Evolutionary conservation across 768 basidiomycete genomes (phyloP), one percentile per base, ranked within the genome.

Genomic region (Phanerochaete carnosa): DNA sequence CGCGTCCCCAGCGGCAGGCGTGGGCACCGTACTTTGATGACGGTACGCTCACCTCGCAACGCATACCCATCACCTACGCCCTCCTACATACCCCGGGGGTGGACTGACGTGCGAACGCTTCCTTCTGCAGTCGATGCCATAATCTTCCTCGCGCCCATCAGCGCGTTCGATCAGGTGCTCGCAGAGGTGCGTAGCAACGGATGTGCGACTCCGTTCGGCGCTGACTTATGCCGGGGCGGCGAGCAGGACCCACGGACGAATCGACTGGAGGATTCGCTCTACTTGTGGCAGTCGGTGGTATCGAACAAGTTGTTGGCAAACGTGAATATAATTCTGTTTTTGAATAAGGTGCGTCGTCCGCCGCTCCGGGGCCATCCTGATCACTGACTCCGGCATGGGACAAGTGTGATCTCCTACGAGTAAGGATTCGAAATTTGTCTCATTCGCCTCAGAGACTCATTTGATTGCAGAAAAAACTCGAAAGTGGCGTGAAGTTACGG

Each of bases 21-120:
- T 94, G 92, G 92, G 89, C 89, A 13, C 91, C 92, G 4, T 94
- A 92, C 73, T 94, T 94, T 64, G 88, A 92, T 66, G 87, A 92
- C 70, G 89, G 90, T 91, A 65, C 67, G 81, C 75, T 11, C 26
- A 59, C 28, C 58, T n/a, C 63, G 30, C 39, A 22, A 51, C 35
- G 56, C 19, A 28, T 57, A 50, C 50, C 37, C 52, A 32, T 59
- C 59, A 51, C 13, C 62, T 47, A 45, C n/a, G n/a, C n/a, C n/a
- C 43, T 63, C 28, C 55, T 58, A 23, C n/a, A n/a, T n/a, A n/a
- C n/a, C n/a, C n/a, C n/a, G n/a, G n/a, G 51, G 30, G 3, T n/a
- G 3, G 19, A 16, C 51, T 33, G 30, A 33, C 51, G 23, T 52
- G 51, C 51, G 32, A 23, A 52, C 51, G 51, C 19, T 4, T 9